Evolutionary conservation across 2,329 filamentous ascomycete genomes (phyloP), one percentile per base, ranked within the genome.

Genomic region (Atkinsonella texensis): DNA sequence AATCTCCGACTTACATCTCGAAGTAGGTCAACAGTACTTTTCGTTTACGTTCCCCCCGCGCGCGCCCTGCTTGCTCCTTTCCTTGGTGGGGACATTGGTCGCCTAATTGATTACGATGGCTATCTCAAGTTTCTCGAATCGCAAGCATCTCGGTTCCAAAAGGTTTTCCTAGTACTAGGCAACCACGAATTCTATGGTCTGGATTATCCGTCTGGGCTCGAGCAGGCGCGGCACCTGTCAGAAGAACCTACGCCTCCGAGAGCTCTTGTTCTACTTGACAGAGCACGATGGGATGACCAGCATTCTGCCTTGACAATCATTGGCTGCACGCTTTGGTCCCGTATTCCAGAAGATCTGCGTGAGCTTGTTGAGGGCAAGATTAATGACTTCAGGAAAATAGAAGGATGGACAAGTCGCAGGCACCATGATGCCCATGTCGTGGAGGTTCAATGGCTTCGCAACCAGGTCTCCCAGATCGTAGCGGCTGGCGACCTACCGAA

Each of bases 241-340:
- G 11, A 42, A 17, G 40, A 42, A 20, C 11, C 3, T 7, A 15
- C 15, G 8, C 40, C 10, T 9, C 15, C 2, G 8, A 8, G 40
- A 3, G n/a, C 12, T 2, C 40, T 42, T 9, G 12, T 11, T 17
- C 40, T 42, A 3, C 40, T 42, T 20, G 11, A 20, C 11, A 11
- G n/a, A 17, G n/a, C 40, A 2, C 40, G 40, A 42, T 11, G 12
- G 15, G 40, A 42, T 20, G 40, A 15, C 57, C 68, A 4, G 70
- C 66, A 54, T 35, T 60, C 64, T 20, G 69, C 74, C n/a, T 60
- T 66, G 2, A 76, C 71, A 2, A 62, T 83, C 2, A 62, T 82
- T 1, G 79, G 79, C 4, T 80, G 75, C 55, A 80, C 77, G 1
- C 65, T 83, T 0, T 81, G 78, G 74, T 79, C 77, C 1, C 55